phyloP scores from a whole-genome alignment of 176 grass and related monocot species.

The Tillandsia fasciculata region DNA sequence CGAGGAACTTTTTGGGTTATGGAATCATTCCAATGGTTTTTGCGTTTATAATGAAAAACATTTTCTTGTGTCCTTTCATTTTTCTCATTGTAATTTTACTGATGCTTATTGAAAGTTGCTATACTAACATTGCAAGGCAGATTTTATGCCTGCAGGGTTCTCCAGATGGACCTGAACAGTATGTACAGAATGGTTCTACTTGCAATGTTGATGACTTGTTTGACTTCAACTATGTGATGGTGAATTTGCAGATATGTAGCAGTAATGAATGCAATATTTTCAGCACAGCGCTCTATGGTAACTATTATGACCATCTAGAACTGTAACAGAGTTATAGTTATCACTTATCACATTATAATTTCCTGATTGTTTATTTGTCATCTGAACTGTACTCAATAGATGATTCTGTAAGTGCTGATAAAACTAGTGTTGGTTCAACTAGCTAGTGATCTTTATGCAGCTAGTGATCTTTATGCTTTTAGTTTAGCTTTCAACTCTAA shows the following conservation, averaged over 20 bases:
- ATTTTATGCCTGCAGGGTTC: constrained; percentile 94
- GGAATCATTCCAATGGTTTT: too few species aligned
- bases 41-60: too few species aligned
- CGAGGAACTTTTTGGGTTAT: too few species aligned
- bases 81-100: constrained; percentile 7
- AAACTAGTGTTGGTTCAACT: too few species aligned
- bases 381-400: background rate
- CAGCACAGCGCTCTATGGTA: constrained; percentile 89
- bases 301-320: background rate
- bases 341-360: background rate
- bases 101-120: background rate
- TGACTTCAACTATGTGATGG: background rate
- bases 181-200: constrained; percentile 10
- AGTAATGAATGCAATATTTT: constrained; percentile 99
- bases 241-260: constrained; percentile 83
- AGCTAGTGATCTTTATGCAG: too few species aligned
- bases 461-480: too few species aligned
- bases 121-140: constrained; percentile 38
- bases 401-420: background rate
- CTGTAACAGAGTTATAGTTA: background rate
- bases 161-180: constrained; percentile 98
- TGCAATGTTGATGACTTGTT: constrained; percentile 5
- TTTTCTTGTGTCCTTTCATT: constrained; percentile 10
- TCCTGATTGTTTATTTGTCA: background rate
- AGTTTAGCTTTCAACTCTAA: too few species aligned